Percentiles rank a stretch among this genome's conserved stretches.
Evolutionary conservation across 2,329 filamentous ascomycete genomes (phyloP).

Genomic region (Pseudogymnoascus sp.): DNA sequence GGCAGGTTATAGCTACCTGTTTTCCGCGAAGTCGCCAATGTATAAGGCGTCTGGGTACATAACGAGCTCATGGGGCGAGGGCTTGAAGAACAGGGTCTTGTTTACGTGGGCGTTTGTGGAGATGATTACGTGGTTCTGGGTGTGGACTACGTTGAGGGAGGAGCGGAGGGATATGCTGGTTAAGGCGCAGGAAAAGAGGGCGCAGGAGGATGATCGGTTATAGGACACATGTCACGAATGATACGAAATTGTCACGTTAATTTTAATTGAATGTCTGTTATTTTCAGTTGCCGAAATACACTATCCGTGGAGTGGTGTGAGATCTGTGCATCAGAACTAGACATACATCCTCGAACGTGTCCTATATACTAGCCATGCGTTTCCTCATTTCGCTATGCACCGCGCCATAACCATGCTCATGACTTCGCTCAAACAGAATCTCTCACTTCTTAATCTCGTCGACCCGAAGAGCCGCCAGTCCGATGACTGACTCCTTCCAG

Average conservation of each 20-base stretch:
- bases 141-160: constrained; percentile 60
- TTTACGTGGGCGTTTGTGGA: constrained; percentile 83
- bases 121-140: constrained; percentile 81
- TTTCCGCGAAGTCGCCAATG: constrained; percentile 43
- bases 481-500: constrained; percentile 26
- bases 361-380: neutral
- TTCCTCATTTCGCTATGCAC: constrained; percentile 6
- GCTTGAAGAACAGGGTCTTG: constrained; percentile 72
- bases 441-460: constrained; percentile 8
- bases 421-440: neutral
- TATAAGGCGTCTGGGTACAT: constrained; percentile 31
- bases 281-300: neutral
- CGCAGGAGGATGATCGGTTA: constrained; percentile 28
- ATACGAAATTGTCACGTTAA: neutral
- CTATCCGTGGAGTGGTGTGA: neutral
- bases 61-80: constrained; percentile 47
- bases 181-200: constrained; percentile 24
- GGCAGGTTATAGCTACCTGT: constrained; percentile 56
- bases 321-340: neutral
- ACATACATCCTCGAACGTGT: neutral
- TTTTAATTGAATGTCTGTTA: constrained; percentile 7
- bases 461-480: constrained; percentile 20
- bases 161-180: constrained; percentile 39
- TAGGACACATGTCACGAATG: constrained; percentile 5
- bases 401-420: constrained; percentile 4